Evolutionary conservation across 2,329 filamentous ascomycete species (phyloP).

Genomic region (Bipolaris gigantea): DNA sequence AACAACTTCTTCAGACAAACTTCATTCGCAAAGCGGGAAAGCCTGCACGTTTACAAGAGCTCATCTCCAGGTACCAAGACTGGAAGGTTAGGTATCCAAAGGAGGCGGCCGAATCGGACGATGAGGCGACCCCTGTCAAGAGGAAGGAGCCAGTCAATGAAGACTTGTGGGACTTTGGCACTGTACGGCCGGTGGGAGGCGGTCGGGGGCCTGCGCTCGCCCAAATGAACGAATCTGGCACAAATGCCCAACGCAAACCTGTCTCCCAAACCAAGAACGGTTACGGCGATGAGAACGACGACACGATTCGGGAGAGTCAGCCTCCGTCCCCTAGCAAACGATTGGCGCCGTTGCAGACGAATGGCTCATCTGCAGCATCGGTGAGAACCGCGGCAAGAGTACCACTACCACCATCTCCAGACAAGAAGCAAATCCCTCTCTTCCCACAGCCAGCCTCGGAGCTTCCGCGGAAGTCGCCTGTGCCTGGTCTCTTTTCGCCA

Average conservation of each 20-base stretch:
- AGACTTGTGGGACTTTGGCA: constrained; percentile 98
- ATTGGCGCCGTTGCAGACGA: constrained; percentile 32
- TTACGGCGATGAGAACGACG: constrained; percentile 44
- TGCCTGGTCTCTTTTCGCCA: constrained; percentile 38
- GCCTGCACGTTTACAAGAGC: constrained; percentile 92
- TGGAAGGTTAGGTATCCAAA: constrained; percentile 83
- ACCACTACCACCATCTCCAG: constrained; percentile 52
- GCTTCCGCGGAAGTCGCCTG: constrained; percentile 34
- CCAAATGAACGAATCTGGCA: constrained; percentile 77
- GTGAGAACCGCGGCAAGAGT: constrained; percentile 49
- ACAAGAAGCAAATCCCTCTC: constrained; percentile 42
- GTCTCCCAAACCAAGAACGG: constrained; percentile 30
- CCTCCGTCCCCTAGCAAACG: constrained; percentile 51
- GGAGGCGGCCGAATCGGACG: constrained; percentile 57
- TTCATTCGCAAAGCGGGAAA: constrained; percentile 92
- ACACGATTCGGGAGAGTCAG: constrained; percentile 40
- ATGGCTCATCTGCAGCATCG: constrained; percentile 44
- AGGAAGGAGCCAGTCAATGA: constrained; percentile 62
- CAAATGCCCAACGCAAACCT: constrained; percentile 62
- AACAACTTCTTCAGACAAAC: constrained; percentile 82
- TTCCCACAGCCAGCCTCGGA: constrained; percentile 36
- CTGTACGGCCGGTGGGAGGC: constrained; percentile 71
- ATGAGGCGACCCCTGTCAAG: constrained; percentile 41
- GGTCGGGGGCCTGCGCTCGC: constrained; percentile 61
- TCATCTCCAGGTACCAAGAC: constrained; percentile 86